phyloP scores from a whole-genome alignment of 2,329 filamentous ascomycete genomes.

The Colletotrichum cereale region DNA sequence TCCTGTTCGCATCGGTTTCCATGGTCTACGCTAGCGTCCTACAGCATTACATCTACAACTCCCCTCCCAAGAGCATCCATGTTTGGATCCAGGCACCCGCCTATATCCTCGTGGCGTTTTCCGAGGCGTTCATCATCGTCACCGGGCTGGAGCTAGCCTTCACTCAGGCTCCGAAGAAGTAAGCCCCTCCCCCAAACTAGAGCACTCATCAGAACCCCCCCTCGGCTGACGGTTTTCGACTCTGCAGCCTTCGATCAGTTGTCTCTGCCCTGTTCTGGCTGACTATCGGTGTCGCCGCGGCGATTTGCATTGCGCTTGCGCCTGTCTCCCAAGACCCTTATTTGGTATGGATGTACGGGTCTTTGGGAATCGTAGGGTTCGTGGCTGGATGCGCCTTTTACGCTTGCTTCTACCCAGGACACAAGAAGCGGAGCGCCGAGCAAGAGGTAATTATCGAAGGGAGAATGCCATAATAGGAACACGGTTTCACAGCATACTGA shows the following conservation, averaged over 20 bases:
- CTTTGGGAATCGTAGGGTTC: constrained; percentile 64
- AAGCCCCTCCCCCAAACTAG: neutral
- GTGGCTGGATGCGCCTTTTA: constrained; percentile 65
- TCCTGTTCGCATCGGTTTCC: constrained; percentile 43
- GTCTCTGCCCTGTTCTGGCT: constrained; percentile 54
- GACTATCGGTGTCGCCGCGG: constrained; percentile 62
- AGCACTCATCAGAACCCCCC: neutral
- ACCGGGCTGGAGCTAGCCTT: constrained; percentile 80
- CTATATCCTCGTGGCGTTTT: constrained; percentile 68
- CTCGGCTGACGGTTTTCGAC: neutral
- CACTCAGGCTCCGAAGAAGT: constrained; percentile 71
- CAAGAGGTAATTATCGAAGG: neutral
- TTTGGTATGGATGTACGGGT: constrained; percentile 75
- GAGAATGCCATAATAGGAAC: neutral
- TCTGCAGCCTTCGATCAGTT: constrained; percentile 27
- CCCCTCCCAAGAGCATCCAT: constrained; percentile 54
- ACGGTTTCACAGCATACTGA: no score
- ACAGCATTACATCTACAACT: constrained; percentile 43
- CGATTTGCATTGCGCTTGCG: constrained; percentile 65
- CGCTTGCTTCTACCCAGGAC: constrained; percentile 16
- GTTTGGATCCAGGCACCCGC: constrained; percentile 68
- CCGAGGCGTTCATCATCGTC: constrained; percentile 74
- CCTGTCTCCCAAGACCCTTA: constrained; percentile 74
- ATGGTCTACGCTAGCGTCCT: constrained; percentile 44
- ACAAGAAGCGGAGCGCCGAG: fast-evolving